Base-by-base conservation (phyloP, 768 basidiomycete species). In the Obba rivulosa region DNA sequence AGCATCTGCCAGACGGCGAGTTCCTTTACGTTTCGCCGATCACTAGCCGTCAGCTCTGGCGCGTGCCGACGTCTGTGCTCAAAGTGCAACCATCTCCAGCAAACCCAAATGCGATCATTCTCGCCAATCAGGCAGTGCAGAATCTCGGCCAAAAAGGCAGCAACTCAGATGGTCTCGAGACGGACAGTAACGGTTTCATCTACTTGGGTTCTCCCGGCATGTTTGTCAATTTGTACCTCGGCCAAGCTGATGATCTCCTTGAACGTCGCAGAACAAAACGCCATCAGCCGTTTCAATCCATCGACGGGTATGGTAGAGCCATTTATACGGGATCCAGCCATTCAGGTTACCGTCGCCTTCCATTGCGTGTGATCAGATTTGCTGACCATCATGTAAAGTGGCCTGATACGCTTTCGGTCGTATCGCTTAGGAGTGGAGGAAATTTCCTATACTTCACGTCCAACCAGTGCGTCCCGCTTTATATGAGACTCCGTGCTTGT, bases 381-480 rank as follows among this genome's bases (percentile, higher is more conserved):
- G 3, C 35, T 25, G 24, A 3, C 2, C 17, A 14, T 11, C 37
- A 14, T 35, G 9, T 11, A 2, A 7, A 57, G 53, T 57, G 50
- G 48, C 46, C 53, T 13, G 56, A 57, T 22, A 57, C 56, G 16
- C 47, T 57, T 14, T 51, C 56, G 2, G 53, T 54, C 5, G 53
- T 50, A 1, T 46, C 56, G 2, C 43, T 56, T 14, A 37, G 48
- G 18, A 34, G 31, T 21, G 55, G 51, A 13, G 49, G 52, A 1
- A 54, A 52, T 35, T 53, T 50, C 43, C 39, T 57, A 37, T 57
- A 57, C 47, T 57, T 57, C 45, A 57, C 56, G 1, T n/a, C 35
- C 10, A 57, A 57, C 45, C 50, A 51, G 50, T 51, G 23, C 13
- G 47, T 48, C 3, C n/a, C 39, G 4, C 28, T 31, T 31, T 25